Conservation (phyloP, 169 alveolate genomes). For the Cryptosporidium muris region DNA sequence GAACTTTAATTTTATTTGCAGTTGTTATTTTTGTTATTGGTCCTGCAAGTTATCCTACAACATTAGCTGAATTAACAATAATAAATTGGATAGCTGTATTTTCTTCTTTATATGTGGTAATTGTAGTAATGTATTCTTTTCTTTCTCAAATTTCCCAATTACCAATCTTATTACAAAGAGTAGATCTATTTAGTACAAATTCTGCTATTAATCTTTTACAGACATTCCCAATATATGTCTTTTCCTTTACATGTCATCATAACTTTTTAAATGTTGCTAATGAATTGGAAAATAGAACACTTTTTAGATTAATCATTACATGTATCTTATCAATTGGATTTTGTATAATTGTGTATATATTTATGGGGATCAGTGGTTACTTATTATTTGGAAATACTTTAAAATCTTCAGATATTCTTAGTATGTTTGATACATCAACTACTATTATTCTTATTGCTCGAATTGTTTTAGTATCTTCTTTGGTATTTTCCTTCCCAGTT, state of each 20-base stretch:
- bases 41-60: constrained; percentile 70
- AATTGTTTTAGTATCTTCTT: constrained; percentile 41
- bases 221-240: constrained; percentile 63
- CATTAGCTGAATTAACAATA: constrained; percentile 56
- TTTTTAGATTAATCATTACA: constrained; percentile 16
- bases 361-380: constrained; percentile 60
- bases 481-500: constrained; percentile 66
- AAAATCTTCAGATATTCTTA: constrained; percentile 57
- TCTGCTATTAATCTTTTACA: constrained; percentile 52
- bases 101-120: constrained; percentile 61
- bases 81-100: constrained; percentile 70
- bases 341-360: constrained; percentile 37
- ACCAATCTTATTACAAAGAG: constrained; percentile 23
- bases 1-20: constrained; percentile 27
- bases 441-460: constrained; percentile 26
- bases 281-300: constrained; percentile 56
- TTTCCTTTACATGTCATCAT: constrained; percentile 68
- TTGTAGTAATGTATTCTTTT: constrained; percentile 54
- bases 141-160: constrained; percentile 15
- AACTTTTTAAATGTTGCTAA: constrained; percentile 63
- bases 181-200: constrained; percentile 26
- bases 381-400: constrained; percentile 55
- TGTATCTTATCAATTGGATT: constrained; percentile 48
- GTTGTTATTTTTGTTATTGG: constrained; percentile 57
- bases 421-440: constrained; percentile 55